Evolutionary conservation across 2,329 filamentous ascomycete species (phyloP), one percentile per base, ranked within the genome.

Genomic region (Microsporum canis): DNA sequence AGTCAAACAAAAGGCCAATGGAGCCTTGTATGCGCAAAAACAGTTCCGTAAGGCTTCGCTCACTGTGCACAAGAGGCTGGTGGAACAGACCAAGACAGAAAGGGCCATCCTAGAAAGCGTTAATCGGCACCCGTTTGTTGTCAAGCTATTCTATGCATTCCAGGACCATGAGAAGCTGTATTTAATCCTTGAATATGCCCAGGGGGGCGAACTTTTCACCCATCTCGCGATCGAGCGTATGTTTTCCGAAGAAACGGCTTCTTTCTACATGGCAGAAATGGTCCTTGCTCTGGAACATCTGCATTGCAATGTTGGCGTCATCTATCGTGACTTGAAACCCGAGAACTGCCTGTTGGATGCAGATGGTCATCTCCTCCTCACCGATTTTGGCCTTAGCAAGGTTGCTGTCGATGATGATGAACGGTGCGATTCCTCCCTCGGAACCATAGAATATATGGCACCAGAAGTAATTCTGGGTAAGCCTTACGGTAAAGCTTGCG

Each of bases 221-320:
- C 92, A 97, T 70, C 81, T 99, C 31, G 89, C 86, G 62, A 88
- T 90, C 66, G 91, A 97, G 73, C 89, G 90, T 73, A 97, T 97
- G 89, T 97, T 99, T 67, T 82, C 88, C 12, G 92, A 97, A 75
- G 82, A 88, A 14, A 88, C 88, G 1, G 88, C 92, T 0, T 89
- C 91, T 1, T 99, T 97, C 75, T 99, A 99, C 81, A 95, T 97
- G 89, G 95, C 91, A 0, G 91, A 99, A 77, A 95, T 99, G 85
- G 85, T 96, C 3, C 84, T 99, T 29, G 95, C 94, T 34, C 83
- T 99, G 55, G 89, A 92, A 41, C 91, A 99, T 74, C 82, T 99
- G 31, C 94, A 99, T 76, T 86, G 88, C 67, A 91, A 88, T 65
- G 84, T 97, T 27, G 92, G 94, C 14, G 91, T 99, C 57, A 87